Evolutionary conservation across 257 asterid genomes (phyloP).

Genomic region (Lycium ferocissimum): DNA sequence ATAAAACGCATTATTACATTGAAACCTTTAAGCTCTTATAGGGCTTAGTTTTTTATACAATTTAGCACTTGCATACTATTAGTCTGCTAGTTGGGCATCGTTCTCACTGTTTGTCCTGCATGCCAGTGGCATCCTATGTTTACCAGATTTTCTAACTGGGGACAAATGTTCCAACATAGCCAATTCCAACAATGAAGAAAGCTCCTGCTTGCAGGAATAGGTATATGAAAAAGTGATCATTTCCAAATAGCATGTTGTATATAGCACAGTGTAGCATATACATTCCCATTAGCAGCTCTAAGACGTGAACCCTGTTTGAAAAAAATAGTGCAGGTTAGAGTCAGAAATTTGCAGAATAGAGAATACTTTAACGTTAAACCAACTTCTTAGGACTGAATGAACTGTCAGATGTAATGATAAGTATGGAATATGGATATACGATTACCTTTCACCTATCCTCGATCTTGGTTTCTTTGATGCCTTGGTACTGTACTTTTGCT

Average conservation of each 20-base stretch:
- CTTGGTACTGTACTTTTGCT: slow-evolving; percentile 50
- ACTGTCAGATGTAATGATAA: not conserved
- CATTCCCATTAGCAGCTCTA: slow-evolving; percentile 81
- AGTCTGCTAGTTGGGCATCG: slow-evolving; percentile 10
- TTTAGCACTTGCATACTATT: slow-evolving; percentile 16
- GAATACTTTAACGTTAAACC: not conserved
- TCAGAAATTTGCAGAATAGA: slow-evolving; percentile 19
- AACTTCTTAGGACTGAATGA: slow-evolving; percentile 21
- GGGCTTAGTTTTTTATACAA: slow-evolving; percentile 3
- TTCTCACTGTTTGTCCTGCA: slow-evolving; percentile 7
- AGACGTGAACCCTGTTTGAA: slow-evolving; percentile 63
- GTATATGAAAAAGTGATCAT: slow-evolving; percentile 75
- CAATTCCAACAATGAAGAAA: slow-evolving; percentile 73
- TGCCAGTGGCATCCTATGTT: slow-evolving; percentile 11
- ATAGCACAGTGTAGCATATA: slow-evolving; percentile 80
- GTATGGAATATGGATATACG: not conserved
- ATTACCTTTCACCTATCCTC: slow-evolving; percentile 66
- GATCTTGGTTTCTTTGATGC: slow-evolving; percentile 59
- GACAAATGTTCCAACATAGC: slow-evolving; percentile 75
- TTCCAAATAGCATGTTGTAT: slow-evolving; percentile 68
- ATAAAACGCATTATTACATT: slow-evolving; percentile 7
- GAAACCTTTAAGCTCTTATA: slow-evolving; percentile 3
- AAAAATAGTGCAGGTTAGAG: slow-evolving; percentile 29
- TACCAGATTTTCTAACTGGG: slow-evolving; percentile 45
- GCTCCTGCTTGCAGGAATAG: slow-evolving; percentile 82